Conservation (phyloP, 2,329 filamentous ascomycete genomes). For the Aspergillus hiratsukae region DNA sequence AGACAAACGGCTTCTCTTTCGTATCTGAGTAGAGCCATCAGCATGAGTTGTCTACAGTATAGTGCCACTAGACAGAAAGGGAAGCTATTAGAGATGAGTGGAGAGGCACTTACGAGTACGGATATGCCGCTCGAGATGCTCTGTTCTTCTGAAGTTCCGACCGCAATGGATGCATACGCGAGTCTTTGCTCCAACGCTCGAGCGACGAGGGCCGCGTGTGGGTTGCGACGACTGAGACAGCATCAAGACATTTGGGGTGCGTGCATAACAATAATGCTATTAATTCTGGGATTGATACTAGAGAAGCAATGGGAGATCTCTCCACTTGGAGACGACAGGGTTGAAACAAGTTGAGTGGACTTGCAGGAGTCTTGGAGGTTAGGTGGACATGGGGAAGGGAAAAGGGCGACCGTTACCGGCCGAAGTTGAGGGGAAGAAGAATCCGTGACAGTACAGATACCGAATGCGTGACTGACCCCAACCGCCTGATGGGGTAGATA, state of each 20-base stretch:
- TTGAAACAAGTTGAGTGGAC: background rate
- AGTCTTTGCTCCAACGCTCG: constrained; percentile 24
- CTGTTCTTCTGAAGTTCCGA: constrained; percentile 30
- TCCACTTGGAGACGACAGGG: constrained; percentile 18
- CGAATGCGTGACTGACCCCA: background rate
- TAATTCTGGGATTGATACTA: constrained; percentile 1
- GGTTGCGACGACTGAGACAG: constrained; percentile 28
- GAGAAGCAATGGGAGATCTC: constrained; percentile 4
- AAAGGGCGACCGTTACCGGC: background rate
- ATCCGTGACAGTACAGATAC: background rate
- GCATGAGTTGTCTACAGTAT: background rate
- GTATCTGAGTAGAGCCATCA: constrained; percentile 24
- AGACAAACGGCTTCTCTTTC: constrained; percentile 34
- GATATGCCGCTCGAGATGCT: constrained; percentile 34
- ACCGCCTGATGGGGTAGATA: background rate
- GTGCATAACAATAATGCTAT: background rate
- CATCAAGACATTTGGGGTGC: constrained; percentile 25
- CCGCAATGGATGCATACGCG: constrained; percentile 32
- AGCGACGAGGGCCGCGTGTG: constrained; percentile 19
- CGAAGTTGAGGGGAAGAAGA: background rate
- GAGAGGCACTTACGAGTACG: constrained; percentile 28
- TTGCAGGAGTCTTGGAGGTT: background rate
- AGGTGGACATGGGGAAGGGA: background rate
- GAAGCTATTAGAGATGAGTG: background rate
- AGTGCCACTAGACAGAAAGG: background rate